Conservation (phyloP, 75 land plant genomes). For the Pinus tabuliformis region DNA sequence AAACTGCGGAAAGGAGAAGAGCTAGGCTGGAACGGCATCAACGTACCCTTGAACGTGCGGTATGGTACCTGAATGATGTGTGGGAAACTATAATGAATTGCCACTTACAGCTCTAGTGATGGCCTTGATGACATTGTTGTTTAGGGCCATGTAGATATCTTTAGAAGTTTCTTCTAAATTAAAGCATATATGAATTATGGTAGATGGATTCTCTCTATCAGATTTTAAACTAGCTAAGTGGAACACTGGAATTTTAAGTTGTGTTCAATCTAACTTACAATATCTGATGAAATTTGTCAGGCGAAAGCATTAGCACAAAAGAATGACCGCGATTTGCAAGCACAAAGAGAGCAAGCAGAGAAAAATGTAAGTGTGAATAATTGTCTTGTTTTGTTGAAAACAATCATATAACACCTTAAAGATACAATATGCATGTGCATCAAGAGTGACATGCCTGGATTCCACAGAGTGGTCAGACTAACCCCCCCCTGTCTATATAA, state of each 20-base stretch:
- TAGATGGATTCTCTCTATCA: no score
- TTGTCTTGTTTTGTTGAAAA: neutral
- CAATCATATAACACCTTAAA: no score
- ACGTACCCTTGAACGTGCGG: constrained; percentile 75
- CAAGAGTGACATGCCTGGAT: no score
- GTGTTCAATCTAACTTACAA: neutral
- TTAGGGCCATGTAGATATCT: neutral
- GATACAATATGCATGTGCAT: no score
- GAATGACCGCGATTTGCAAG: constrained; percentile 84
- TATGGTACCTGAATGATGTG: constrained; percentile 12
- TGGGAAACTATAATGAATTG: neutral
- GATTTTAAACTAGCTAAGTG: no score
- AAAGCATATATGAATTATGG: neutral
- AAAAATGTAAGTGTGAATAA: constrained; percentile 55
- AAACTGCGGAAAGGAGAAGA: constrained; percentile 75
- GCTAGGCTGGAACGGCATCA: constrained; percentile 69
- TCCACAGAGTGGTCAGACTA: no score
- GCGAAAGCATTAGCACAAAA: constrained; percentile 93
- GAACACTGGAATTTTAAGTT: no score
- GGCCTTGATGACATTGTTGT: neutral
- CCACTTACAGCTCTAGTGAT: neutral
- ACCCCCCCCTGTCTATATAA: no score
- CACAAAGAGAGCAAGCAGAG: constrained; percentile 89
- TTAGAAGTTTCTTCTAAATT: neutral
- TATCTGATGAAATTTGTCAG: constrained; percentile 18